Evolutionary conservation across 106 monocot species (phyloP).

Genomic region (Dendrobium chrysotoxum): DNA sequence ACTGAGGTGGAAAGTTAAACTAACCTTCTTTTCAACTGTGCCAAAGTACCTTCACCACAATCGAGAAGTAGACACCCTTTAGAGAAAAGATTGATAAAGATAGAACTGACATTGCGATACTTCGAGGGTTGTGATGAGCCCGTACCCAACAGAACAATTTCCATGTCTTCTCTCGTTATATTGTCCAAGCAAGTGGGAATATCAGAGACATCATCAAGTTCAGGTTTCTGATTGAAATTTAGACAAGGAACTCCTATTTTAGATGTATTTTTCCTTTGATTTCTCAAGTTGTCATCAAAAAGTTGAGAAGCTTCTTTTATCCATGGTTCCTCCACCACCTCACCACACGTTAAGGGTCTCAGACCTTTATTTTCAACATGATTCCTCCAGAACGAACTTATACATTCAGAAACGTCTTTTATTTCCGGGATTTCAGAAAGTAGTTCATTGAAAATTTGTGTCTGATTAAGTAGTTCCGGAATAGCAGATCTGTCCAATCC

Average conservation of each 20-base stretch:
- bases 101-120: conserved; percentile 94
- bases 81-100: conserved; percentile 80
- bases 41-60: conserved; percentile 97
- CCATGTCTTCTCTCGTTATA: conserved; percentile 92
- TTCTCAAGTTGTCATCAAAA: conserved; percentile 8
- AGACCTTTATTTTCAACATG: conserved; percentile 14
- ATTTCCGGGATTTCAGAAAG: conserved; percentile 87
- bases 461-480: conserved; percentile 33
- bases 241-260: conserved; percentile 11
- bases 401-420: conserved; percentile 41
- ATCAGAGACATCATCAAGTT: conserved; percentile 23
- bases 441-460: conserved; percentile 59
- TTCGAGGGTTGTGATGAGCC: conserved; percentile 98
- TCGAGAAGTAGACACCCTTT: conserved; percentile 92
- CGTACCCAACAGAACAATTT: conserved; percentile 82
- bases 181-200: conserved; percentile 74
- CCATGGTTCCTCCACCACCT: conserved; percentile 81
- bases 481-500: conserved; percentile 72
- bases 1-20: background rate
- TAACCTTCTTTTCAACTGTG: conserved; percentile 90
- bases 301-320: conserved; percentile 29
- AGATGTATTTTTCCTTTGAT: conserved; percentile 14
- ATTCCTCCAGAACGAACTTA: conserved; percentile 46
- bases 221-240: conserved; percentile 11
- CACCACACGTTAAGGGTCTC: background rate